A percentile compares a stretch with the other conserved stretches of the same genome.
Conservation (phyloP, 2,329 filamentous ascomycete species). For the Setomelanomma holmii region DNA sequence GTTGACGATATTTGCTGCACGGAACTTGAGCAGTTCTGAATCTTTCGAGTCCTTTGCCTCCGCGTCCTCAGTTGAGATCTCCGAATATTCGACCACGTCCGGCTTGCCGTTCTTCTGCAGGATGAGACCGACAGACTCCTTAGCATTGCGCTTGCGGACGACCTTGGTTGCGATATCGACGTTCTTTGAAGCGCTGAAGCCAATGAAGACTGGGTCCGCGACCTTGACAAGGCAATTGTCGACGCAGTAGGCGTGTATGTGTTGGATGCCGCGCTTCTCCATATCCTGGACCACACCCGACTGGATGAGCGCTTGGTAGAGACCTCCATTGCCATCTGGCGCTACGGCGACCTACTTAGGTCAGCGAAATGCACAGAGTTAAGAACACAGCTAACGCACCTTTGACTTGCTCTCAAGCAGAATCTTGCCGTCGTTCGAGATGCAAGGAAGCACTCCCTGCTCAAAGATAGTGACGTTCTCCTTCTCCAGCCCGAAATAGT, state of each 20-base stretch:
- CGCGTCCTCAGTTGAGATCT: slow-evolving; percentile 89
- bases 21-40: slow-evolving; percentile 85
- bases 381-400: slow-evolving; percentile 55
- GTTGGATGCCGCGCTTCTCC: slow-evolving; percentile 85
- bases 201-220: slow-evolving; percentile 95
- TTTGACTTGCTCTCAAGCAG: slow-evolving; percentile 88
- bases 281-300: slow-evolving; percentile 86
- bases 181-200: slow-evolving; percentile 84
- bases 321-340: slow-evolving; percentile 94
- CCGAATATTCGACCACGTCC: slow-evolving; percentile 97
- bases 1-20: slow-evolving; percentile 98
- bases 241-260: slow-evolving; percentile 97
- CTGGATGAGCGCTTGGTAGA: slow-evolving; percentile 88
- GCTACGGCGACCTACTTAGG: slow-evolving; percentile 78
- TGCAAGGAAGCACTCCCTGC: slow-evolving; percentile 95
- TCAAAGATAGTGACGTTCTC: slow-evolving; percentile 93
- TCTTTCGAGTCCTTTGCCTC: slow-evolving; percentile 87
- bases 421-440: slow-evolving; percentile 98
- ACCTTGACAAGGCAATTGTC: slow-evolving; percentile 99
- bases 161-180: slow-evolving; percentile 99
- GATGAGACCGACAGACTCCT: slow-evolving; percentile 94
- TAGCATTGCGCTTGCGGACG: slow-evolving; percentile 96
- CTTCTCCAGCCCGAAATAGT: slow-evolving; percentile 86
- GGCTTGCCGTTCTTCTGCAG: slow-evolving; percentile 94
- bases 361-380: no score